Conservation (phyloP, 345 rosid genomes). For the Salix koriyanagi region DNA sequence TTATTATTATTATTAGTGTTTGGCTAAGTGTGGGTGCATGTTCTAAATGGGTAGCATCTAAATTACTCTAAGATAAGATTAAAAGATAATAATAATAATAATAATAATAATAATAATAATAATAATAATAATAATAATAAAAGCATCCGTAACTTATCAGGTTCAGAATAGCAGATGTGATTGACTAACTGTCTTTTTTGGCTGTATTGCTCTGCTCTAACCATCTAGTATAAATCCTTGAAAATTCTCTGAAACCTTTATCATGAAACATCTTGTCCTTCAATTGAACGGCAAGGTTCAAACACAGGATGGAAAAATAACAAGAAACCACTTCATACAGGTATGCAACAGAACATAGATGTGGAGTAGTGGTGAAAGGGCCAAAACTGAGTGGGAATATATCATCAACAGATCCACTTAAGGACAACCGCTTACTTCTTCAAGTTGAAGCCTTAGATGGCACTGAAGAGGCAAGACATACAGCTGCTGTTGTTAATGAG, state of each 20-base stretch:
- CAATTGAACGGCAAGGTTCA: neutral
- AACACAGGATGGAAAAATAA: neutral
- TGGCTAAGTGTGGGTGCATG: neutral
- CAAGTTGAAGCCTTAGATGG: constrained; percentile 77
- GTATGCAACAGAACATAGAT: constrained; percentile 96
- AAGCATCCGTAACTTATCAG: neutral
- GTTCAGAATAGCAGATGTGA: neutral
- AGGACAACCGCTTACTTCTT: constrained; percentile 75
- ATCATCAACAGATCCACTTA: constrained; percentile 94
- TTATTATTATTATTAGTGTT: neutral
- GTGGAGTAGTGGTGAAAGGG: constrained; percentile 96
- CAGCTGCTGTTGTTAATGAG: constrained; percentile 77
- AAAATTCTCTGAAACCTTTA: neutral
- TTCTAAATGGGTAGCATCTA: neutral
- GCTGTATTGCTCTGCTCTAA: neutral
- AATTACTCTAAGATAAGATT: neutral
- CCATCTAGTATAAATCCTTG: neutral
- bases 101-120: neutral
- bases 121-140: neutral
- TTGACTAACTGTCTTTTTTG: neutral
- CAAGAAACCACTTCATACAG: constrained; percentile 28
- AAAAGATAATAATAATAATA: too few species aligned
- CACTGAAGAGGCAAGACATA: constrained; percentile 80
- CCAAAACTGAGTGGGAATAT: constrained; percentile 86
- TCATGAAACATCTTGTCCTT: neutral